Percentiles rank a stretch among this genome's conserved stretches.
Evolutionary conservation across 2,329 filamentous ascomycete species (phyloP).

Genomic region (Stemphylium lycopersici): DNA sequence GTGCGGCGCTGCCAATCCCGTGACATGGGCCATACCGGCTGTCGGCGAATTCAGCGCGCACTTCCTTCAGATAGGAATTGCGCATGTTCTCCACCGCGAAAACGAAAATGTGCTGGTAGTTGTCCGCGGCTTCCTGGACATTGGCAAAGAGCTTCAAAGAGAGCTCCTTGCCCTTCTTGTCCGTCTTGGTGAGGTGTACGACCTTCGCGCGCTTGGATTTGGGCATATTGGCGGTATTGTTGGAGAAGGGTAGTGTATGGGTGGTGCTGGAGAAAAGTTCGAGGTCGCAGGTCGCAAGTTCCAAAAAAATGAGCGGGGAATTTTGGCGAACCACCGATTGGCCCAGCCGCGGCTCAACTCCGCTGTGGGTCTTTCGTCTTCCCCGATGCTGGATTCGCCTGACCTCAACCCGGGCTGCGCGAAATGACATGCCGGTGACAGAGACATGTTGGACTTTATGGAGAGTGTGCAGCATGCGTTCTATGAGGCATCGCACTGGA

Average conservation of each 20-base stretch:
- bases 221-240: constrained; percentile 70
- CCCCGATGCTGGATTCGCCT: constrained; percentile 9
- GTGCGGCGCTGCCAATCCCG: background rate
- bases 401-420: constrained; percentile 4
- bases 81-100: constrained; percentile 97
- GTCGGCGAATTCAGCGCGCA: constrained; percentile 82
- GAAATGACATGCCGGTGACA: constrained; percentile 34
- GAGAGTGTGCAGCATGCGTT: constrained; percentile 94
- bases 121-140: constrained; percentile 81
- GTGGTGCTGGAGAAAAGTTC: constrained; percentile 32
- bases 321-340: constrained; percentile 41
- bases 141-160: constrained; percentile 87
- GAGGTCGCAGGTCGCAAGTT: constrained; percentile 21
- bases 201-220: constrained; percentile 93
- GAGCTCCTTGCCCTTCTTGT: constrained; percentile 91
- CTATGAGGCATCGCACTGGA: constrained; percentile 85
- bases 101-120: constrained; percentile 91
- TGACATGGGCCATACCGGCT: constrained; percentile 68
- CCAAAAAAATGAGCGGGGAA: constrained; percentile 38
- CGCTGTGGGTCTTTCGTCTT: constrained; percentile 12
- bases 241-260: constrained; percentile 17
- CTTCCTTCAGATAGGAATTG: constrained; percentile 92
- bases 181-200: constrained; percentile 87
- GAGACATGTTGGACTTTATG: constrained; percentile 91
- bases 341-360: constrained; percentile 34